Conservation (phyloP, 2,329 filamentous ascomycete species). For the Claviceps sp. region DNA sequence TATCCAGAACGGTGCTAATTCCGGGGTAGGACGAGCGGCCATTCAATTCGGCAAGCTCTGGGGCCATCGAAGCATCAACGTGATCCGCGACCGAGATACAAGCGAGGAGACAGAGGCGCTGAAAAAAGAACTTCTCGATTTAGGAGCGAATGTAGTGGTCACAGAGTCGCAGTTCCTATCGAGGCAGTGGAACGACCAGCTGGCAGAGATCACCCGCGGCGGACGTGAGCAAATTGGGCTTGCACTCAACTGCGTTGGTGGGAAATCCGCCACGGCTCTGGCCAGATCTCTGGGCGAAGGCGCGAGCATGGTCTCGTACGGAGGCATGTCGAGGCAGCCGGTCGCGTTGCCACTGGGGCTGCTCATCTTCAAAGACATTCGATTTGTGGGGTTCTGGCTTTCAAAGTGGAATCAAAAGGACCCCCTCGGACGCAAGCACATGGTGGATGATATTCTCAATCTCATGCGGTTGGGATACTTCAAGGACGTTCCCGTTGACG, state of each 20-base stretch:
- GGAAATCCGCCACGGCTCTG: constrained; percentile 66
- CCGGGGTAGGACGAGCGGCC: constrained; percentile 77
- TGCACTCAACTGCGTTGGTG: constrained; percentile 87
- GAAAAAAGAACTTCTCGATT: constrained; percentile 34
- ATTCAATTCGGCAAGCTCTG: constrained; percentile 78
- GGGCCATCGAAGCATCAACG: constrained; percentile 83
- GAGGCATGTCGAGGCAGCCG: constrained; percentile 85
- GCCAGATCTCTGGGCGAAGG: constrained; percentile 58
- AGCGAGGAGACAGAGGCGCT: constrained; percentile 49
- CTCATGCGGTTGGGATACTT: constrained; percentile 66
- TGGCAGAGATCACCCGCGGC: constrained; percentile 54
- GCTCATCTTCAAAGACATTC: constrained; percentile 85
- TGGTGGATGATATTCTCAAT: constrained; percentile 72
- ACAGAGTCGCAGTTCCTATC: constrained; percentile 41
- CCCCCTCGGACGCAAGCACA: constrained; percentile 58
- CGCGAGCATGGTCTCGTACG: constrained; percentile 80
- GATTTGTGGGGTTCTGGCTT: constrained; percentile 90
- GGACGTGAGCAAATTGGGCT: constrained; percentile 61
- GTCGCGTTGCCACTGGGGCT: constrained; percentile 68
- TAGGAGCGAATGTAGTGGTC: constrained; percentile 45
- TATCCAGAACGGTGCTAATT: constrained; percentile 94
- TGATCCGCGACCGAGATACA: constrained; percentile 61
- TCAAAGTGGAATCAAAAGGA: constrained; percentile 75
- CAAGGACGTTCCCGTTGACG: constrained; percentile 67
- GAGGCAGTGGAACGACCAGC: constrained; percentile 46